Evolutionary conservation across 345 rosid species (phyloP), one percentile per base, ranked within the genome.

Genomic region (Aethionema arabicum): DNA sequence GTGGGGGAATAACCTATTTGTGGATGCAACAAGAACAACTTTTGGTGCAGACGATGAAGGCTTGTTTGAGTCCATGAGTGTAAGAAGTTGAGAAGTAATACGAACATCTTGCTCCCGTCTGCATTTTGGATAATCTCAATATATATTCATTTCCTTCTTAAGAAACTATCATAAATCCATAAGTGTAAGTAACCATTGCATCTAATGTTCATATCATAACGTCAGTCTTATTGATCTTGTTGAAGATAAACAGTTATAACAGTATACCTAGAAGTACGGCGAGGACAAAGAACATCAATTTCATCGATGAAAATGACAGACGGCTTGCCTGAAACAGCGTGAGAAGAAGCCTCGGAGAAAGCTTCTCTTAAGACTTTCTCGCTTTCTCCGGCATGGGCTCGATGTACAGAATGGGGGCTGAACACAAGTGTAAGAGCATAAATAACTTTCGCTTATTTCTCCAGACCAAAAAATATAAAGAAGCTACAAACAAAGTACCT

Each of bases 241-340:
- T 14, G 31, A 44, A 30, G 42, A 49, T 32, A 8, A 40, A 15
- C 13, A 49, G 32, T 6, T 8, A 40, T 32, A 11, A 11, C 14
- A 13, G 59, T 59, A 46, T 74, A 89, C 98, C 89, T 73, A 58
- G 81, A 79, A 78, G 69, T 81, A 62, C 95, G 93, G 2, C 79
- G 89, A 69, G 96, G 95, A 74, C 91, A 92, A 21, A 92, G 80
- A 11, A 82, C 91, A 63, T 92, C 97, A 30, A 93, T 82, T 73
- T 93, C 99, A 74, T 93, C 97, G 10, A 89, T 85, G 29, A 93
- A 90, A 66, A 92, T 67, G 51, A 92, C 91, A 0, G 95, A 80
- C 3, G 96, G 91, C 65, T 75, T 81, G 63, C 85, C 97, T 5
- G 75, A 76, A 42, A 11, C 65, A 52, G 85, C 82, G 57, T 78